A percentile compares a stretch with the other conserved stretches of the same genome.
phyloP scores from a whole-genome alignment of 176 grass and related monocot genomes.

The Ampelocalamus luodianensis region DNA sequence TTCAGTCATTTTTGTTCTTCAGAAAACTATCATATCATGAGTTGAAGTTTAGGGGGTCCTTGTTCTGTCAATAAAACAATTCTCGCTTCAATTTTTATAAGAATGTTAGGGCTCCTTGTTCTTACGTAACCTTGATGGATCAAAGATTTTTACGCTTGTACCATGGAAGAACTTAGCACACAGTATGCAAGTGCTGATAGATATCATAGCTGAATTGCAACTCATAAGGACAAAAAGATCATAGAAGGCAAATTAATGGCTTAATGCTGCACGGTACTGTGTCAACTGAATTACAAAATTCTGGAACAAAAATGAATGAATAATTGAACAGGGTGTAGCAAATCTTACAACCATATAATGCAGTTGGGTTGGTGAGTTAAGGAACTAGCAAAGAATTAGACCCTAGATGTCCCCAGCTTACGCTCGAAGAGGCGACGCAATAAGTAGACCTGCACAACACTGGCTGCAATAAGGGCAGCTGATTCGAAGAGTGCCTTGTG shows the following conservation, averaged over 20 bases:
- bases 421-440: conserved; percentile 81
- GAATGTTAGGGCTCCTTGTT: too few relatives aligned
- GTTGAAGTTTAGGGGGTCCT: not conserved
- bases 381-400: conserved; percentile 44
- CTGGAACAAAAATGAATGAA: conserved; percentile 9
- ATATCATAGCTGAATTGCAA: not conserved
- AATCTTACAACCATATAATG: not conserved
- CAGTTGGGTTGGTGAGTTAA: conserved; percentile 5
- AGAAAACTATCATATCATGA: not conserved
- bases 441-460: conserved; percentile 74
- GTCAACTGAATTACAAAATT: conserved; percentile 16
- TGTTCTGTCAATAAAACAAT: not conserved
- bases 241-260: not conserved
- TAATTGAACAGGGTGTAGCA: not conserved
- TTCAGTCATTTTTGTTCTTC: not conserved
- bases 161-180: not conserved
- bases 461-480: conserved; percentile 71
- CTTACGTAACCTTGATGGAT: too few relatives aligned
- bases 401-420: conserved; percentile 70
- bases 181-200: not conserved
- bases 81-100: not conserved
- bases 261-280: not conserved
- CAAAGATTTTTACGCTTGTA: too few relatives aligned
- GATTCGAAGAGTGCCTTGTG: conserved; percentile 92
- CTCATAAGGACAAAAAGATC: not conserved